Evolutionary conservation across 148 eudicot species (phyloP).

Genomic region (Tetragonia tetragonoides): DNA sequence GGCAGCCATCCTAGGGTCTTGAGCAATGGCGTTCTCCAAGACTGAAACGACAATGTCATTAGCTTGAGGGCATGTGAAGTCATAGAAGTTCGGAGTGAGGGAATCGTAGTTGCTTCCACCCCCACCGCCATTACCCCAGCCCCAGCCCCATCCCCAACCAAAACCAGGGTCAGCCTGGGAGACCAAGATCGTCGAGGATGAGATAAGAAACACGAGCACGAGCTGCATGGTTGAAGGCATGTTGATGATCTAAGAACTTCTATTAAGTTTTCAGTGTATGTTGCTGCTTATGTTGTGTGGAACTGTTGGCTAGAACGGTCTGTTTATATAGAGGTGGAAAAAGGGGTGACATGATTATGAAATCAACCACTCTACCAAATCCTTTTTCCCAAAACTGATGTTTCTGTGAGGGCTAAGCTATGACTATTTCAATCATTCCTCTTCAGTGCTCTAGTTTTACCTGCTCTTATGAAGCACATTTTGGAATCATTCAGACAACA

Average conservation of each 20-base stretch:
- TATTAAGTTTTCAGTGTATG: not conserved
- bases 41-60: conserved; percentile 77
- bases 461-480: conserved; percentile 18
- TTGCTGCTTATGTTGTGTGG: not conserved
- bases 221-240: conserved; percentile 14
- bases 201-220: conserved; percentile 1
- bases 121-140: conserved; percentile 24
- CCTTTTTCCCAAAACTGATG: conserved; percentile 16
- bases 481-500: conserved; percentile 5
- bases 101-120: conserved; percentile 26
- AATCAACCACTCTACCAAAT: conserved; percentile 19
- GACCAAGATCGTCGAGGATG: conserved; percentile 6
- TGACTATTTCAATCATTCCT: conserved; percentile 23
- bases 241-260: not conserved
- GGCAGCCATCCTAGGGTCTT: conserved; percentile 84
- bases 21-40: conserved; percentile 52
- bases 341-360: not conserved
- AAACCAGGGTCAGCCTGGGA: conserved; percentile 48
- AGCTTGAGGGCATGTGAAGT: conserved; percentile 75
- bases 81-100: conserved; percentile 58
- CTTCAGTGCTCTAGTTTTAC: conserved; percentile 21
- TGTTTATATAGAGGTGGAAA: conserved; percentile 12
- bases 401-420: not conserved
- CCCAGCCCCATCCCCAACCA: conserved; percentile 32
- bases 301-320: conserved; percentile 8